Evolutionary conservation across 2,329 filamentous ascomycete genomes (phyloP), one percentile per base, ranked within the genome.

Genomic region (Apiospora hydei): DNA sequence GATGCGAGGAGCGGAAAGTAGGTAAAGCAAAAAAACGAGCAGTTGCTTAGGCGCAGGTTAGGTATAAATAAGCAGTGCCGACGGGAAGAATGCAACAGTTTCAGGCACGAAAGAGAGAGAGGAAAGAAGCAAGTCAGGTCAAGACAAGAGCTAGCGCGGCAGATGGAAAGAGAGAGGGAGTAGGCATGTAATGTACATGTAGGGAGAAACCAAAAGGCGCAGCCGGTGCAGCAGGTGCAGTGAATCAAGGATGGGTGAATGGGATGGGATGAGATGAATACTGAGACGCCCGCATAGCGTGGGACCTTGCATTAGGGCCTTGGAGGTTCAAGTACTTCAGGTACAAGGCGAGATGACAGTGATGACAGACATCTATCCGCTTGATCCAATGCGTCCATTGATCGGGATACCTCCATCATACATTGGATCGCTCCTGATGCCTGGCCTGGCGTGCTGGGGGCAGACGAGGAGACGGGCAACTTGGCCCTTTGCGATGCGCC

Each of bases 51-150:
- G 21, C 34, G 34, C 57, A 6, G 34, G n/a, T 64, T 41, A 30
- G 26, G 26, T 30, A 64, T 64, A 41, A 41, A 64, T 64, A 64
- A 41, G n/a, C 57, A 64, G 34, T 41, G n/a, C 38, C 24, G 57
- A n/a, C 57, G 57, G 57, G 57, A 64, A 41, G 57, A 64, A 64
- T 64, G 57, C 57, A 34, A 64, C 57, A 64, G 57, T 64, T 64
- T 41, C 30, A 64, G 34, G n/a, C 34, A 41, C 34, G 57, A 61
- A 61, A 61, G 3, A 38, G 53, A 61, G 30, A 38, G 53, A 61
- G 30, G 8, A 18, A 41, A 64, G 57, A 64, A 41, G 34, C 30
- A 64, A 64, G 34, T 41, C 30, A n/a, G n/a, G 30, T 21, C 30
- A 2, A 64, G 34, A 24, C 30, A 2, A 64, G 34, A 24, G 18